Conservation (phyloP, 2,329 filamentous ascomycete genomes). For the Colletotrichum euphorbiae region DNA sequence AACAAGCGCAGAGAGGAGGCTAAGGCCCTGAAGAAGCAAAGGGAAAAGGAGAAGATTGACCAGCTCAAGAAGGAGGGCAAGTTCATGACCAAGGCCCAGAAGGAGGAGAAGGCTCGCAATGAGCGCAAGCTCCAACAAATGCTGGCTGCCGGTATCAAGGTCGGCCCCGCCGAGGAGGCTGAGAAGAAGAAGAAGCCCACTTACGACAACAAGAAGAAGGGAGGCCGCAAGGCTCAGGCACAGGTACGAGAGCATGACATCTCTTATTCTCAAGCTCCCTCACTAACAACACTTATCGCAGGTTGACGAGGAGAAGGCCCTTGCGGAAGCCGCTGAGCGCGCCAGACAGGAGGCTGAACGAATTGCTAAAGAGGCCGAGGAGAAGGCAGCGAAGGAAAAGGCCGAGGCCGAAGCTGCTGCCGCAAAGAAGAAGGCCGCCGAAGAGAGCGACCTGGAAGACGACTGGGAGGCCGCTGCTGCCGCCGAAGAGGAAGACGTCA, state of each 20-base stretch:
- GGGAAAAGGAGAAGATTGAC: conserved; percentile 87
- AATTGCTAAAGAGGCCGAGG: conserved; percentile 70
- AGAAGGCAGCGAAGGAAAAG: conserved; percentile 68
- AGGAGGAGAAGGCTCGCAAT: conserved; percentile 82
- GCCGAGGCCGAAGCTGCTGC: conserved; percentile 67
- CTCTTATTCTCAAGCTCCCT: neutral
- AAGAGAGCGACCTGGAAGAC: conserved; percentile 74
- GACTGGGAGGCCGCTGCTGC: conserved; percentile 91
- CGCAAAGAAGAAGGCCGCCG: conserved; percentile 64
- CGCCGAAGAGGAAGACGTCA: conserved; percentile 80
- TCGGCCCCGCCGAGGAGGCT: conserved; percentile 68
- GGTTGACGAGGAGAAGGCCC: conserved; percentile 80
- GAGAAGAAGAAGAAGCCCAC: conserved; percentile 81
- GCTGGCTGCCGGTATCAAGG: conserved; percentile 80
- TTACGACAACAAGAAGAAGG: conserved; percentile 79
- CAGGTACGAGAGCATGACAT: conserved; percentile 60
- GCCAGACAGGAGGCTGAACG: conserved; percentile 76
- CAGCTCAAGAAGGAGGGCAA: conserved; percentile 90
- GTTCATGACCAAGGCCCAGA: conserved; percentile 87
- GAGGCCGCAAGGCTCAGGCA: conserved; percentile 65
- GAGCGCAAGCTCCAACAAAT: conserved; percentile 87
- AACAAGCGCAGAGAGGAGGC: conserved; percentile 76
- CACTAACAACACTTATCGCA: conserved; percentile 45
- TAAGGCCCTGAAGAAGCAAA: conserved; percentile 83
- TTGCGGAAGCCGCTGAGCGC: conserved; percentile 82